Evolutionary conservation across 1,284 basidiomycete species (phyloP).

Genomic region (Pterula multifida): DNA sequence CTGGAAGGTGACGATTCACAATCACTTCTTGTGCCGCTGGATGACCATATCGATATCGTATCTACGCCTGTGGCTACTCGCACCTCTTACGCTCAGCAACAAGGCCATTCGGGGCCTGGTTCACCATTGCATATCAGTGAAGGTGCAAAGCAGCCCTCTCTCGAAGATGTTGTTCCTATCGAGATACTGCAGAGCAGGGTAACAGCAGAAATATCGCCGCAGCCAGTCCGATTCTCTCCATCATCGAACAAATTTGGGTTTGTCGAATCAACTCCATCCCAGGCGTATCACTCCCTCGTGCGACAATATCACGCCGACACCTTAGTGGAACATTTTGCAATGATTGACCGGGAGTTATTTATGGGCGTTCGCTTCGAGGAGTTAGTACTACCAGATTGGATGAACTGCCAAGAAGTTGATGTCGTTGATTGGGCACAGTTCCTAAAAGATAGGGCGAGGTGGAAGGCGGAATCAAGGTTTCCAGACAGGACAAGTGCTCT

Average conservation of each 20-base stretch:
- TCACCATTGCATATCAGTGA: background rate
- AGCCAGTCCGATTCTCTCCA: slow-evolving; percentile 20
- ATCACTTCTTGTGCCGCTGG: background rate
- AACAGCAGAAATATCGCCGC: slow-evolving; percentile 12
- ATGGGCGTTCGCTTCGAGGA: slow-evolving; percentile 77
- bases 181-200: slow-evolving; percentile 57
- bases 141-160: slow-evolving; percentile 29
- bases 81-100: background rate
- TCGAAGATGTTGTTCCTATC: slow-evolving; percentile 50
- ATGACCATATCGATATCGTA: background rate
- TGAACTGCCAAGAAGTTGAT: slow-evolving; percentile 48
- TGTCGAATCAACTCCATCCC: background rate
- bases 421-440: slow-evolving; percentile 78
- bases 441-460: slow-evolving; percentile 60
- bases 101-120: background rate
- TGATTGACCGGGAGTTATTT: slow-evolving; percentile 84
- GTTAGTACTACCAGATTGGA: slow-evolving; percentile 61
- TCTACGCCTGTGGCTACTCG: background rate
- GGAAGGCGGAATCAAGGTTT: slow-evolving; percentile 50
- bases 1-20: background rate
- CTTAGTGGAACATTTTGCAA: slow-evolving; percentile 70
- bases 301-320: slow-evolving; percentile 20
- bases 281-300: background rate
- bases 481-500: slow-evolving; percentile 57
- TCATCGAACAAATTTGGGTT: slow-evolving; percentile 12